These are phyloP conservation scores for Plasmodium knowlesi DNA, from an alignment of 169 alveolate species.

Conservation along the genomic window DNA sequence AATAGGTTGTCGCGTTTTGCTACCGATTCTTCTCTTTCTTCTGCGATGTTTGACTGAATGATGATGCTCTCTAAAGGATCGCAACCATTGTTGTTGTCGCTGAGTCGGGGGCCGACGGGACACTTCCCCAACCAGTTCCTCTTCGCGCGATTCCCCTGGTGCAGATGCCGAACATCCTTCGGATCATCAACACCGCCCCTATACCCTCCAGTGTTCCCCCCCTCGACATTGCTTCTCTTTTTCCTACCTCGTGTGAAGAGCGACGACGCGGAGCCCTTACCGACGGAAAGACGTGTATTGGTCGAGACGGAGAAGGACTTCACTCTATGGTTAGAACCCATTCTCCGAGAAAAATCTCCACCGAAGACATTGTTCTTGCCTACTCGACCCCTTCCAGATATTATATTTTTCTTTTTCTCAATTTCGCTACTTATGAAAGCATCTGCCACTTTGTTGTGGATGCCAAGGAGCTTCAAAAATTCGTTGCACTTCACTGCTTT, in stretches of 20 bases:
- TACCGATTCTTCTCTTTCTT: background rate
- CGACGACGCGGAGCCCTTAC: constrained; percentile 1
- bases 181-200: background rate
- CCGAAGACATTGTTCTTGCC: background rate
- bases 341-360: background rate
- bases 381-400: background rate
- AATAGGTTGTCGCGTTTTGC: background rate
- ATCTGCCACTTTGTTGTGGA: constrained; percentile 63
- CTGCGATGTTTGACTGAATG: background rate
- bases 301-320: constrained; percentile 16
- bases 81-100: background rate
- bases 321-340: background rate
- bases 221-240: background rate
- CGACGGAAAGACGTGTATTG: constrained; percentile 13
- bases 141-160: background rate
- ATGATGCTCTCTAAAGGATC: background rate
- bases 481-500: constrained; percentile 51
- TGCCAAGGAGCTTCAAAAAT: constrained; percentile 43
- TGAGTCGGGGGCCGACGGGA: background rate
- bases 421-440: constrained; percentile 10
- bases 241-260: background rate
- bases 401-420: background rate
- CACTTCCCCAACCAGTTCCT: background rate
- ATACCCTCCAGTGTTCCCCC: background rate
- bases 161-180: background rate